phyloP scores from a whole-genome alignment of 2,329 filamentous ascomycete genomes.

The Clonostachys byssicola region DNA sequence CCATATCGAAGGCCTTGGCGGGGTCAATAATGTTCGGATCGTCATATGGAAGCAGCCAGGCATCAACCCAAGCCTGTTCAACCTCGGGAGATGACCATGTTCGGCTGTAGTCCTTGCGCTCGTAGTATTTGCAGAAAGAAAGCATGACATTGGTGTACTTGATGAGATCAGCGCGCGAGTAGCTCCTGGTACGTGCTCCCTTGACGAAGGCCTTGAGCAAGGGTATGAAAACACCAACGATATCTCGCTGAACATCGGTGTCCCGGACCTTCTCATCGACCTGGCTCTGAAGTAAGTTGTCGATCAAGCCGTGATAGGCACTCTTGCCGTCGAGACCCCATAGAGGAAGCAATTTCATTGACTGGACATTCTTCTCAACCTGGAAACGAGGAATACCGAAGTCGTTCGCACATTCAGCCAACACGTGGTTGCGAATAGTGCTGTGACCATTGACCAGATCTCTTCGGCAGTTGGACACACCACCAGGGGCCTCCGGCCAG shows the following conservation, averaged over 20 bases:
- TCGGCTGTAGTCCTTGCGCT: constrained; percentile 43
- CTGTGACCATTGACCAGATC: constrained; percentile 49
- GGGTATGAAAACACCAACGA: constrained; percentile 49
- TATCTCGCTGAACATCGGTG: constrained; percentile 33
- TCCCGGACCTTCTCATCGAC: constrained; percentile 39
- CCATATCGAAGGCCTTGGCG: constrained; percentile 21
- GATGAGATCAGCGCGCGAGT: constrained; percentile 35
- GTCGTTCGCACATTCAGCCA: constrained; percentile 50
- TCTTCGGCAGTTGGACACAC: constrained; percentile 49
- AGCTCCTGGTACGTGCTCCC: constrained; percentile 38
- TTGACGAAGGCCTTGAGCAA: constrained; percentile 43
- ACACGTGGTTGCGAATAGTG: constrained; percentile 49
- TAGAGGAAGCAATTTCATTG: constrained; percentile 46
- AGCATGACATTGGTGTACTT: constrained; percentile 41
- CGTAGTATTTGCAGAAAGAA: constrained; percentile 45
- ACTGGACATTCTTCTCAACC: constrained; percentile 49
- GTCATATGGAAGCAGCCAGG: constrained; percentile 40
- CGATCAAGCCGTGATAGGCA: constrained; percentile 47
- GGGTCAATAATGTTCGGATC: constrained; percentile 27
- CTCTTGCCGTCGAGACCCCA: constrained; percentile 50
- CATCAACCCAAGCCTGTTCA: constrained; percentile 40
- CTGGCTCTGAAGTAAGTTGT: constrained; percentile 46
- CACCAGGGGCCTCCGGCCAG: constrained; percentile 48
- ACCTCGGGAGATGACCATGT: constrained; percentile 42
- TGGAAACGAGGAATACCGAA: constrained; percentile 51